Conservation (phyloP, 2,329 filamentous ascomycete genomes). For the Scleromitrula shiraiana region DNA sequence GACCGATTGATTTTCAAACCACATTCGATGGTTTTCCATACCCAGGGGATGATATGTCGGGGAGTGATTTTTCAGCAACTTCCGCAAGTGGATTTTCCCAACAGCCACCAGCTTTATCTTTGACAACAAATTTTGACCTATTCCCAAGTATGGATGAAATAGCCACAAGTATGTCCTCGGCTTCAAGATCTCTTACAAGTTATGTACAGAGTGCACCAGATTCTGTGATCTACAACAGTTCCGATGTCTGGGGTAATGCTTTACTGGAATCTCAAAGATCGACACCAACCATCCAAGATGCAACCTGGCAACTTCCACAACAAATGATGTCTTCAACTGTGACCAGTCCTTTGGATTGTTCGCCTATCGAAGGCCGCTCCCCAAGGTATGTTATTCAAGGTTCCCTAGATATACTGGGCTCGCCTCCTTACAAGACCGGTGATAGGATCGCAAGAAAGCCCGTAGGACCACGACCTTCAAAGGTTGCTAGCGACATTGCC, state of each 20-base stretch:
- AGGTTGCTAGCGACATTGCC: slow-evolving; percentile 25
- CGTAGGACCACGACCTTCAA: slow-evolving; percentile 26
- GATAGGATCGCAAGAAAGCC: slow-evolving; percentile 25
- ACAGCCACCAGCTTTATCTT: slow-evolving; percentile 14
- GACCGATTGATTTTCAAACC: slow-evolving; percentile 24
- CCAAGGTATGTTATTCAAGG: slow-evolving; percentile 27
- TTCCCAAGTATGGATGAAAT: slow-evolving; percentile 18
- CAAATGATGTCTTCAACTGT: slow-evolving; percentile 20
- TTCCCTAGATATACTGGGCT: slow-evolving; percentile 22
- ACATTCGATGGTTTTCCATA: slow-evolving; percentile 24
- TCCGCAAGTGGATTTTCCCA: slow-evolving; percentile 17
- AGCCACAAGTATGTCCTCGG: slow-evolving; percentile 15
- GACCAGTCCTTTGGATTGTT: slow-evolving; percentile 26
- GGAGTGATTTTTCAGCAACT: slow-evolving; percentile 20
- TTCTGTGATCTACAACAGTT: slow-evolving; percentile 20
- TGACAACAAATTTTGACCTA: slow-evolving; percentile 18
- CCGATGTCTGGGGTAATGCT: slow-evolving; percentile 22
- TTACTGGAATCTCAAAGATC: slow-evolving; percentile 25
- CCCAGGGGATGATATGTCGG: slow-evolving; percentile 22
- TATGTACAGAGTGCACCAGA: slow-evolving; percentile 12
- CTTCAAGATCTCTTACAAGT: slow-evolving; percentile 17
- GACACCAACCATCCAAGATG: slow-evolving; percentile 22
- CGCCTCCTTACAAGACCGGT: slow-evolving; percentile 24
- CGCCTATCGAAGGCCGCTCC: slow-evolving; percentile 24
- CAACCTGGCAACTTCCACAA: slow-evolving; percentile 20